Percentiles rank a stretch among this genome's conserved stretches.
phyloP scores from a whole-genome alignment of 257 asterid species.

The Thymus mandschuricus region DNA sequence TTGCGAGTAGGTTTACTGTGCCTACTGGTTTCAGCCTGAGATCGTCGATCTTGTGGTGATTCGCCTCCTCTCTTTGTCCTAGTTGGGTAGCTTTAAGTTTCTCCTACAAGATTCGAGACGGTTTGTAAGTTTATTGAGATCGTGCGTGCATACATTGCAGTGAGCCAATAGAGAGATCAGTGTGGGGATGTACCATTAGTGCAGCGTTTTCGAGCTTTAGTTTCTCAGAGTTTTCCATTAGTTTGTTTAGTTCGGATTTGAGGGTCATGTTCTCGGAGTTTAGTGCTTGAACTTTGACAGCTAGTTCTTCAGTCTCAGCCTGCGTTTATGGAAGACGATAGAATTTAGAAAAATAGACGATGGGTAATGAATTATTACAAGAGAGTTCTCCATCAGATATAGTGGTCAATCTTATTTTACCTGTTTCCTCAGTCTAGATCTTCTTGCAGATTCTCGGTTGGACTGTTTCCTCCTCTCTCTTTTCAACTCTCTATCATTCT shows the following conservation, averaged over 20 bases:
- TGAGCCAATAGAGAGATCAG: background rate
- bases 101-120: slow-evolving; percentile 49
- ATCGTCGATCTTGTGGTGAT: slow-evolving; percentile 46
- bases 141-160: background rate
- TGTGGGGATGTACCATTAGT: slow-evolving; percentile 50
- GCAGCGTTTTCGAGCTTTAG: slow-evolving; percentile 77
- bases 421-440: slow-evolving; percentile 99
- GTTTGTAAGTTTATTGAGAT: background rate
- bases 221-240: slow-evolving; percentile 62
- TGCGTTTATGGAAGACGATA: slow-evolving; percentile 24
- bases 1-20: slow-evolving; percentile 78
- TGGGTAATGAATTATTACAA: background rate
- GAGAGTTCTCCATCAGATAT: too few species aligned
- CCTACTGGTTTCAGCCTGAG: slow-evolving; percentile 61
- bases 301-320: slow-evolving; percentile 96
- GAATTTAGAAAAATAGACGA: background rate
- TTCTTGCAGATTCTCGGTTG: slow-evolving; percentile 95
- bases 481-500: slow-evolving; percentile 87
- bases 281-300: slow-evolving; percentile 68
- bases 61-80: slow-evolving; percentile 41
- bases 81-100: slow-evolving; percentile 49
- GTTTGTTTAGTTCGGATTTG: slow-evolving; percentile 67
- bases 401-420: slow-evolving; percentile 33
- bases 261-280: slow-evolving; percentile 70
- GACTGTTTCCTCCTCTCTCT: slow-evolving; percentile 98